phyloP scores from a whole-genome alignment of 83 land plant genomes.

The Thuja plicata region DNA sequence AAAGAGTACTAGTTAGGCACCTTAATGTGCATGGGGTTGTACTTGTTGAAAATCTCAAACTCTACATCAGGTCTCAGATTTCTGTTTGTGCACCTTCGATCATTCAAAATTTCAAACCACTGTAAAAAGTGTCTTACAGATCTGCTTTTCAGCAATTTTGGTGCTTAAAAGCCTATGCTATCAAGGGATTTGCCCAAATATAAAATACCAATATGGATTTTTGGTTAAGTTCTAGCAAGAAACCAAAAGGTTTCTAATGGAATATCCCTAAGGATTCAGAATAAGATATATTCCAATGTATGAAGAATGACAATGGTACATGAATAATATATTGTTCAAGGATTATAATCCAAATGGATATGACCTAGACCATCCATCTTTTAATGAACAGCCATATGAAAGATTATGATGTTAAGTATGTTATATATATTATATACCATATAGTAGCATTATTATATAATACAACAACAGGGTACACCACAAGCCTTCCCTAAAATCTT shows the following conservation, averaged over 20 bases:
- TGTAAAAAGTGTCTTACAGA: not conserved
- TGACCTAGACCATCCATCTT: not conserved
- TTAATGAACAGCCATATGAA: not conserved
- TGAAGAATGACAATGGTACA: no score
- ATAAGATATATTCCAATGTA: no score
- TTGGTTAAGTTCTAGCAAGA: not conserved
- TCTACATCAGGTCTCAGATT: not conserved
- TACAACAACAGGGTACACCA: not conserved
- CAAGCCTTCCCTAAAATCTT: not conserved
- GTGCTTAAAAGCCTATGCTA: not conserved
- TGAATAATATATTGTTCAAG: no score
- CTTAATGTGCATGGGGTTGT: not conserved
- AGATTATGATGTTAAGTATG: not conserved
- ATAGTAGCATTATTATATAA: no score
- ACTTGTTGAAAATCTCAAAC: not conserved
- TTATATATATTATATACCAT: no score
- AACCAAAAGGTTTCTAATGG: not conserved
- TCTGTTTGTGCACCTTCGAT: not conserved
- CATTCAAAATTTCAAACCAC: not conserved
- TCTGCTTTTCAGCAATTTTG: not conserved
- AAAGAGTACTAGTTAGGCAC: not conserved
- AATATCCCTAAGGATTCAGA: not conserved
- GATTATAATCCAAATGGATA: no score
- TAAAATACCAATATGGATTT: not conserved
- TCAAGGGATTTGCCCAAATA: not conserved